Percentiles rank a stretch among this genome's conserved stretches.
These are phyloP conservation scores for Hippophae gyantsensis DNA, from an alignment of 306 rosid species.

Conservation along the genomic window DNA sequence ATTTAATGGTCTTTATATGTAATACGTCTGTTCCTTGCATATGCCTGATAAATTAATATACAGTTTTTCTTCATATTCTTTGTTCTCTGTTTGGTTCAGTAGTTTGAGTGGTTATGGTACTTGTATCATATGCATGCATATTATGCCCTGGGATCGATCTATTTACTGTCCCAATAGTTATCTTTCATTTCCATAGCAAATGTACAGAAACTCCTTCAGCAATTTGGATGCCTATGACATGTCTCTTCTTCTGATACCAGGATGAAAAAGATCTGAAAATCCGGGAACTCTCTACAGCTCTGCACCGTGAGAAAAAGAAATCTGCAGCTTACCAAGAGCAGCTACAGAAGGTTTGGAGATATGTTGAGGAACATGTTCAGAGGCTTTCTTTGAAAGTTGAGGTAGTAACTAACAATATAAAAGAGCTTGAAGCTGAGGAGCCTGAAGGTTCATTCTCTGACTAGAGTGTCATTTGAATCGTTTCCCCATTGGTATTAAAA, in stretches of 20 bases:
- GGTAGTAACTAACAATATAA: conserved; percentile 6
- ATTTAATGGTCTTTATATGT: no score
- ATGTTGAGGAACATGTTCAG: conserved; percentile 18
- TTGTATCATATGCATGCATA: not conserved
- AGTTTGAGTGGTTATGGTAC: not conserved
- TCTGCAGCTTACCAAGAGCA: conserved; percentile 17
- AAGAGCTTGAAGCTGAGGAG: conserved; percentile 12
- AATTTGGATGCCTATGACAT: not conserved
- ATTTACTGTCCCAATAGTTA: not conserved
- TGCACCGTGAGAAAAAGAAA: conserved; percentile 16
- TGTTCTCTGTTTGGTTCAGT: not conserved
- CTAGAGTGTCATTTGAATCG: not conserved
- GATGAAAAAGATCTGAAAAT: conserved; percentile 19
- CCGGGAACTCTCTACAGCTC: conserved; percentile 15
- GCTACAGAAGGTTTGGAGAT: conserved; percentile 16
- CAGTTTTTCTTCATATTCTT: not conserved
- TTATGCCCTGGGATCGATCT: not conserved
- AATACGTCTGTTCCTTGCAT: no score
- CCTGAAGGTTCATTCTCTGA: conserved; percentile 3
- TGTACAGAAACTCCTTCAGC: no score
- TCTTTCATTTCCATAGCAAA: not conserved
- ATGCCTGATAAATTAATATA: not conserved
- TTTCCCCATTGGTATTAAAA: no score
- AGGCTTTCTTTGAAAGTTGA: conserved; percentile 17
- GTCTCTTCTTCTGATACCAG: not conserved